A percentile compares a stretch with the other conserved stretches of the same genome.
phyloP scores from a whole-genome alignment of 106 monocot genomes.

The Phalaenopsis equestris region DNA sequence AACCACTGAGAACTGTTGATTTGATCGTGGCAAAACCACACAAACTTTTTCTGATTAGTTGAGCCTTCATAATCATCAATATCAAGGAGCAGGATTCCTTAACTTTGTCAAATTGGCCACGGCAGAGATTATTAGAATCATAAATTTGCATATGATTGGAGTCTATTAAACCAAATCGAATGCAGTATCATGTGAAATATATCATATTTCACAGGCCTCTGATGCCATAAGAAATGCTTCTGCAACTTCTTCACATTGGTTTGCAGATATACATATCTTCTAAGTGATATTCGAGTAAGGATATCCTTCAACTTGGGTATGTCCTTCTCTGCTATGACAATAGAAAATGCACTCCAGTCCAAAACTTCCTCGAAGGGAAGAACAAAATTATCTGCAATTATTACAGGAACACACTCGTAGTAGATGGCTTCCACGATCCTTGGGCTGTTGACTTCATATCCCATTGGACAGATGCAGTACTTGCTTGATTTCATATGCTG shows the following conservation, averaged over 20 bases:
- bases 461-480: conserved; percentile 79
- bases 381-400: conserved; percentile 69
- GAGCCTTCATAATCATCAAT: background rate
- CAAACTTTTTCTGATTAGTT: too few relatives aligned
- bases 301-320: conserved; percentile 61
- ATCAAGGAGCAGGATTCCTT: background rate
- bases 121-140: background rate
- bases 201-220: conserved; percentile 65
- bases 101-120: background rate
- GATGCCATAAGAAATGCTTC: conserved; percentile 82
- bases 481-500: conserved; percentile 79
- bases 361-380: conserved; percentile 68
- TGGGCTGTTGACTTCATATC: conserved; percentile 83
- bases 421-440: conserved; percentile 83
- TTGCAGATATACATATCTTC: conserved; percentile 45
- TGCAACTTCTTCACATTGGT: conserved; percentile 59
- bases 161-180: conserved; percentile 76
- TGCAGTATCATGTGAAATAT: conserved; percentile 88
- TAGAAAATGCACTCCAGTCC: conserved; percentile 65
- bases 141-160: conserved; percentile 36
- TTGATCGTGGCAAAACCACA: background rate
- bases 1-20: background rate
- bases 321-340: conserved; percentile 65
- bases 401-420: conserved; percentile 81
- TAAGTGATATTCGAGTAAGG: conserved; percentile 25